Evolutionary conservation across 2,329 filamentous ascomycete species (phyloP).

Genomic region (Laburnicola sp.): DNA sequence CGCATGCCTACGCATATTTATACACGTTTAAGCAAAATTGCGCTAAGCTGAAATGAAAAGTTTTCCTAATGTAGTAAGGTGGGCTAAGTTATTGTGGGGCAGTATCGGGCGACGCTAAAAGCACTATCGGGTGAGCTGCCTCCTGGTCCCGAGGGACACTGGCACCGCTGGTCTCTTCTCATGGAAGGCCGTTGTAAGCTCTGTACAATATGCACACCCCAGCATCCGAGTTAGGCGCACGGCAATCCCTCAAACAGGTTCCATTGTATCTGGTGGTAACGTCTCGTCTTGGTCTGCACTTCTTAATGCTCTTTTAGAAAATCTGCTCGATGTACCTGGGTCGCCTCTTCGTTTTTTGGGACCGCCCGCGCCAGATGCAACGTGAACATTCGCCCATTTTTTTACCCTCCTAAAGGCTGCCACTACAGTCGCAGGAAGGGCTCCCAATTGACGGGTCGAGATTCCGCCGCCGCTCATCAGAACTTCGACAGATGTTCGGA

Average conservation of each 20-base stretch:
- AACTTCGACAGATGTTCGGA: conserved; percentile 66
- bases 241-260: conserved; percentile 14
- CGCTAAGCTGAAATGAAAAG: too few species aligned
- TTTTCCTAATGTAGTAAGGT: too few species aligned
- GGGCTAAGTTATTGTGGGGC: too few species aligned
- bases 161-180: too few species aligned
- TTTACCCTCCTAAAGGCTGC: conserved; percentile 68
- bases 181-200: too few species aligned
- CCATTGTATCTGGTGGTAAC: conserved; percentile 41
- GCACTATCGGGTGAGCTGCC: too few species aligned
- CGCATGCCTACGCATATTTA: too few species aligned
- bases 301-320: conserved; percentile 17
- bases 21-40: too few species aligned
- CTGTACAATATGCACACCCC: too few species aligned
- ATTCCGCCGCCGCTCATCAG: conserved; percentile 61
- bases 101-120: too few species aligned
- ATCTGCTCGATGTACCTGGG: conserved; percentile 1
- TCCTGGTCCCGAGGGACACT: too few species aligned
- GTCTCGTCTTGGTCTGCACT: conserved; percentile 21
- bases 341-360: conserved; percentile 26
- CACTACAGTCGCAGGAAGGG: conserved; percentile 54
- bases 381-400: conserved; percentile 75
- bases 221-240: too few species aligned
- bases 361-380: conserved; percentile 47
- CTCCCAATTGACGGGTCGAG: conserved; percentile 52